Conservation (phyloP, 2,329 filamentous ascomycete genomes). For the Aspergillus melleus region DNA sequence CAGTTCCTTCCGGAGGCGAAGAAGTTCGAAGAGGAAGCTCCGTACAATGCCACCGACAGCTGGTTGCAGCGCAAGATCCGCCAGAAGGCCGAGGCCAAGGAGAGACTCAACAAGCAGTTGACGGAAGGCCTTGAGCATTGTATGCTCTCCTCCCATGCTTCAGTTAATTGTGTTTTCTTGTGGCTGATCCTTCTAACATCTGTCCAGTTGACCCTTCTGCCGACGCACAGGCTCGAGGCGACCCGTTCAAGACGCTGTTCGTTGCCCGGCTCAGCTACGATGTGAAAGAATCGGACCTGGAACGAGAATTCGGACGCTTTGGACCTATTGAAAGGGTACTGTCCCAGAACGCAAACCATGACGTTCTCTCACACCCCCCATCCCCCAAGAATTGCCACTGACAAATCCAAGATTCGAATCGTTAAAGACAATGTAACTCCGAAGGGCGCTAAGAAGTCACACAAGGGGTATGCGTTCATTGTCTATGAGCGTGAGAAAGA, state of each 20-base stretch:
- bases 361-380: not conserved
- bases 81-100: conserved; percentile 76
- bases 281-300: conserved; percentile 82
- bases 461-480: conserved; percentile 92
- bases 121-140: conserved; percentile 66
- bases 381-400: conserved; percentile 16
- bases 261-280: conserved; percentile 89
- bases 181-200: conserved; percentile 3
- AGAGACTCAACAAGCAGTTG: conserved; percentile 62
- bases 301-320: conserved; percentile 89
- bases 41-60: conserved; percentile 81
- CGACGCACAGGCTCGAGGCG: conserved; percentile 85
- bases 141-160: conserved; percentile 38
- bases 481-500: conserved; percentile 97
- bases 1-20: conserved; percentile 71
- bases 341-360: conserved; percentile 27
- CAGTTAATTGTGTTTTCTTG: not conserved
- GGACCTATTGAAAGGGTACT: conserved; percentile 86
- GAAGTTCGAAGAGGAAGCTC: conserved; percentile 75
- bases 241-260: conserved; percentile 93
- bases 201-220: conserved; percentile 72
- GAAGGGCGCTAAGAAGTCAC: conserved; percentile 76
- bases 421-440: conserved; percentile 68
- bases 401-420: conserved; percentile 70
- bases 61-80: conserved; percentile 88